These are phyloP conservation scores for Fraxinus americana DNA, from an alignment of 257 asterid genomes.

Conservation along the genomic window DNA sequence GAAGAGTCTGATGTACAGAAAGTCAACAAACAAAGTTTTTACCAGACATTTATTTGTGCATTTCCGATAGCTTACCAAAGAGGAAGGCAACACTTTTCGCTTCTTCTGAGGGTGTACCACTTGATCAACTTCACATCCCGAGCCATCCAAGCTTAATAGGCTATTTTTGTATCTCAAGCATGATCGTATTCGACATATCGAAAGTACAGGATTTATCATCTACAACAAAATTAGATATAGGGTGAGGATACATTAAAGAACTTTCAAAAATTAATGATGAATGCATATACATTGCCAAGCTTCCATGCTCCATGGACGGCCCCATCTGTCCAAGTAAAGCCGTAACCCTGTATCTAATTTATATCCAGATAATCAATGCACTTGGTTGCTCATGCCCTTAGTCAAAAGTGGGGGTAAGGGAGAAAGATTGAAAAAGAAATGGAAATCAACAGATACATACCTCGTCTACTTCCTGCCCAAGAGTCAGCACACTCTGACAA, in stretches of 20 bases:
- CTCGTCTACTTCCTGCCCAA: slow-evolving; percentile 76
- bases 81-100: slow-evolving; percentile 37
- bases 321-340: neutral
- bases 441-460: slow-evolving; percentile 32
- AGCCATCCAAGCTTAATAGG: slow-evolving; percentile 31
- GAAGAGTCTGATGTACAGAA: neutral
- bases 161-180: slow-evolving; percentile 53
- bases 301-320: slow-evolving; percentile 11
- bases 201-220: slow-evolving; percentile 59
- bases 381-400: neutral
- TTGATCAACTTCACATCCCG: slow-evolving; percentile 27
- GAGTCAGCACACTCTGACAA: slow-evolving; percentile 55
- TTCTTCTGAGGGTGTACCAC: slow-evolving; percentile 48
- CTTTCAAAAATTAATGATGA: neutral
- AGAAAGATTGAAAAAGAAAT: neutral
- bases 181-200: slow-evolving; percentile 53
- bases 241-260: neutral
- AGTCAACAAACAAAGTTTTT: neutral
- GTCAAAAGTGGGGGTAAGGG: neutral
- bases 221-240: slow-evolving; percentile 30
- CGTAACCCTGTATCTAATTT: neutral
- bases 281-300: neutral
- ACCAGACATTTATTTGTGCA: neutral
- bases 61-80: slow-evolving; percentile 42
- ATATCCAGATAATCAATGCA: slow-evolving; percentile 1